These are phyloP conservation scores for Ambrosia hybrid DNA, from an alignment of 140 eudicot genomes.

Conservation along the genomic window DNA sequence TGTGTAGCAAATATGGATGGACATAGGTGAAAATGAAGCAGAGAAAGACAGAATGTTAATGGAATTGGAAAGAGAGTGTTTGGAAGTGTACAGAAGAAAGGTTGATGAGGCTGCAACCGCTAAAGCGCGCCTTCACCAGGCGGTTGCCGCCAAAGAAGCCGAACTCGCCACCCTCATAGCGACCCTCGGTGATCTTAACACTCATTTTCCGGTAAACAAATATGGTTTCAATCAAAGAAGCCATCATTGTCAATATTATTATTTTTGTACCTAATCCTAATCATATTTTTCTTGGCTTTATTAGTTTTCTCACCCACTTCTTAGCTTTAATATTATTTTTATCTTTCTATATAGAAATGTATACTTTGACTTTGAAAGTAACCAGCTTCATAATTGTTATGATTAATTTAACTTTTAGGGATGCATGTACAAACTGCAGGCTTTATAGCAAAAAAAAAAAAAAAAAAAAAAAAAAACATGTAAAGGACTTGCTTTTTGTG, in stretches of 20 bases:
- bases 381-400: constrained; percentile 13
- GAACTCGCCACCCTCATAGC: constrained; percentile 88
- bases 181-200: constrained; percentile 64
- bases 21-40: constrained; percentile 80
- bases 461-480: not conserved
- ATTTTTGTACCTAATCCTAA: constrained; percentile 33
- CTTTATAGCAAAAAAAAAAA: constrained; percentile 4
- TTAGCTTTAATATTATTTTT: constrained; percentile 22
- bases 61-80: constrained; percentile 79
- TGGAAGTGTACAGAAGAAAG: constrained; percentile 70
- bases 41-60: constrained; percentile 72
- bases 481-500: constrained; percentile 8
- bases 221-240: not conserved
- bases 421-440: not conserved
- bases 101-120: constrained; percentile 83
- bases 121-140: constrained; percentile 74
- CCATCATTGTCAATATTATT: constrained; percentile 27
- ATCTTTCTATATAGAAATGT: constrained; percentile 14
- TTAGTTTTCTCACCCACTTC: constrained; percentile 22
- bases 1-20: constrained; percentile 86
- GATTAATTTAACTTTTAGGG: constrained; percentile 6
- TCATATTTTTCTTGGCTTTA: constrained; percentile 17
- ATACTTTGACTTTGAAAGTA: constrained; percentile 24
- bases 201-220: constrained; percentile 59
- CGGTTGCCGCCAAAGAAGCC: constrained; percentile 83